Base-by-base conservation (phyloP, 805 yeast species). In the Wickerhamiella shivajii region DNA sequence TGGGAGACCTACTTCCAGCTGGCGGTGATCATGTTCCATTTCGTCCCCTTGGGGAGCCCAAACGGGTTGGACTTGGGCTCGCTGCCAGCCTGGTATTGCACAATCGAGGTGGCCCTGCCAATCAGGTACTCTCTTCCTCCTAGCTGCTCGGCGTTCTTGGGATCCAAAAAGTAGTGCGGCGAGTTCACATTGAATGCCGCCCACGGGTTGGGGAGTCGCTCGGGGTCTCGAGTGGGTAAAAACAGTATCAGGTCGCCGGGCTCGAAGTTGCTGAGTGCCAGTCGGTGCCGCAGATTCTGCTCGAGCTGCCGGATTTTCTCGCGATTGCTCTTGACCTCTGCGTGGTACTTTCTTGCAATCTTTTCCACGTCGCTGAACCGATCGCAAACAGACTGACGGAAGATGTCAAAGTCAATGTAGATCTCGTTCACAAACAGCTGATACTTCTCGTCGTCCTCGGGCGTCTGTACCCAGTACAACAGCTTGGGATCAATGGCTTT, bases 141-240 rank as follows among this genome's bases (percentile, higher is more conserved):
- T 15, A 62, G 45, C 19, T 47, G 44, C 15, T 39, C 47, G 11
- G 60, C 50, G 10, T 56, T 56, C 29, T 62, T 60, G n/a, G 53
- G 60, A 33, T 71, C 69, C 42, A 87, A 57, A 47, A 84, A 76
- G 51, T 72, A 84, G 51, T 85, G 84, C 1, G 92, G 90, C 1
- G 81, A 76, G 2, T 87, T 93, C 36, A 79, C 69, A 43, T 90
- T 85, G 59, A 87, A 87, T 1, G 93, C 93, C 0, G 95, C 95
- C 97, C 97, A 87, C 1, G 87, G 83, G 24, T 54, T 51, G 28
- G 56, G 56, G 27, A 43, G 45, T 18, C 53, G 44, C 20, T 49
- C 44, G 36, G 67, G 68, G 29, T 66, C 65, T 27, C 72, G 58
- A 0, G 94, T 83, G 3, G 93, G 95, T 41, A 87, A 57, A 50